Base-by-base conservation (phyloP, 495 filamentous ascomycete species). In the Lasiosphaeriaceae sp. region DNA sequence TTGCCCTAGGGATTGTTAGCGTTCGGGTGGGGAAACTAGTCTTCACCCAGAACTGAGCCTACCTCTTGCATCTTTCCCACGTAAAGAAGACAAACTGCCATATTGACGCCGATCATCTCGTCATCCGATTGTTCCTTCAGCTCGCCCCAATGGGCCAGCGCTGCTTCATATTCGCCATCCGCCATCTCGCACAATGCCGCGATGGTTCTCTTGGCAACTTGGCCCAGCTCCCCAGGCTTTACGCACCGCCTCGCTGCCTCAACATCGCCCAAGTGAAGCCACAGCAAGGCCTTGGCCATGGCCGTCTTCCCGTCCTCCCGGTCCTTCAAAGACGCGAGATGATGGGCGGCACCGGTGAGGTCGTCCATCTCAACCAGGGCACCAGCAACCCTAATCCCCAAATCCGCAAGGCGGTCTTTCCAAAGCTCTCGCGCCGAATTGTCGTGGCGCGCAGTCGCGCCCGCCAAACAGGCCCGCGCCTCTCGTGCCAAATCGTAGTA, bases 311-410 rank as follows among this genome's bases (percentile, higher is more conserved):
- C 66, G 9, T 70, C 57, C 1, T 52, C 63, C 12, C 63, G 58
- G 16, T 70, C 66, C 1, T 61, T 60, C 20, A 86, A 48, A 9
- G 72, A 73, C 8, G 66, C 74, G 1, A 98, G 73, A 61, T 90
- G 87, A 46, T 84, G 70, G n/a, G 70, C 80, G 2, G 92, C 94
- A 8, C 85, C 87, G 50, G 84, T 82, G 2, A 93, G 64, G 68
- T 97, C 92, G 7, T 90, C 90, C 90, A 96, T 96, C 73, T 97
- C 92, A 3, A 96, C 79, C 51, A 97, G 66, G 24, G 87, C 85
- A 64, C 90, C 89, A 0, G 86, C 92, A 11, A 90, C 89, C 47
- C 87, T 71, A 11, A 96, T 68, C 0, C 92, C 92, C 0, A 96
- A 72, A 51, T 96, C 90, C 11, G 71, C 71, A 4, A 96, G 71